These are phyloP conservation scores for Populus simonii DNA, from an alignment of 345 rosid genomes.

Conservation along the genomic window DNA sequence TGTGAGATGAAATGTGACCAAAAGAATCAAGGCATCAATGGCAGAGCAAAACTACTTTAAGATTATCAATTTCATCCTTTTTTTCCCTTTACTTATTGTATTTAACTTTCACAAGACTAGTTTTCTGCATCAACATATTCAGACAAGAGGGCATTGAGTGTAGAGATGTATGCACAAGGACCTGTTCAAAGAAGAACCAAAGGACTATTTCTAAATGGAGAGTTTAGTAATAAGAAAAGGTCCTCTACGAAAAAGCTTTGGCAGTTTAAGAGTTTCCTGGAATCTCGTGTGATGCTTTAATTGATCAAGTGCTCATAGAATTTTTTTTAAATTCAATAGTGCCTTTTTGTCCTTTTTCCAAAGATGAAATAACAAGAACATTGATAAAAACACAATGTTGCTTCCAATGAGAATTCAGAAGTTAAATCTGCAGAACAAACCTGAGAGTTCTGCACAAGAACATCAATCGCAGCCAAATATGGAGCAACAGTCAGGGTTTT, in stretches of 20 bases:
- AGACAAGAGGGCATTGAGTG: too few relatives aligned
- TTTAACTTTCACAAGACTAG: not conserved
- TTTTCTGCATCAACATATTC: too few relatives aligned
- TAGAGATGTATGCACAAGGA: too few relatives aligned
- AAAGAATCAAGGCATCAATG: not conserved
- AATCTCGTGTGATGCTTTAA: not conserved
- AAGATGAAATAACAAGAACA: not conserved
- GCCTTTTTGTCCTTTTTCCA: not conserved
- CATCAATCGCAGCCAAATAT: conserved; percentile 32
- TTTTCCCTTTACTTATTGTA: not conserved
- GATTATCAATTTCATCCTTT: not conserved
- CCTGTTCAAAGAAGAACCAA: too few relatives aligned
- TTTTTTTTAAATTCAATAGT: not conserved
- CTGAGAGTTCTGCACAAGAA: conserved; percentile 38
- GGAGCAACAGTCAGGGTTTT: conserved; percentile 35
- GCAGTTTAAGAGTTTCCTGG: not conserved
- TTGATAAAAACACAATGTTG: not conserved
- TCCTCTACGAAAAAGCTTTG: not conserved
- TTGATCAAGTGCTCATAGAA: too few relatives aligned
- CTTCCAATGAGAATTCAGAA: not conserved
- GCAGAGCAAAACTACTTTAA: not conserved
- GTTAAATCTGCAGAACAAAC: conserved; percentile 1
- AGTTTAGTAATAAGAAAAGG: not conserved
- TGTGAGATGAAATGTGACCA: not conserved
- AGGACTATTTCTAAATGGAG: too few relatives aligned